Evolutionary conservation across 1,284 basidiomycete species (phyloP).

Genomic region (Irpex sp.): DNA sequence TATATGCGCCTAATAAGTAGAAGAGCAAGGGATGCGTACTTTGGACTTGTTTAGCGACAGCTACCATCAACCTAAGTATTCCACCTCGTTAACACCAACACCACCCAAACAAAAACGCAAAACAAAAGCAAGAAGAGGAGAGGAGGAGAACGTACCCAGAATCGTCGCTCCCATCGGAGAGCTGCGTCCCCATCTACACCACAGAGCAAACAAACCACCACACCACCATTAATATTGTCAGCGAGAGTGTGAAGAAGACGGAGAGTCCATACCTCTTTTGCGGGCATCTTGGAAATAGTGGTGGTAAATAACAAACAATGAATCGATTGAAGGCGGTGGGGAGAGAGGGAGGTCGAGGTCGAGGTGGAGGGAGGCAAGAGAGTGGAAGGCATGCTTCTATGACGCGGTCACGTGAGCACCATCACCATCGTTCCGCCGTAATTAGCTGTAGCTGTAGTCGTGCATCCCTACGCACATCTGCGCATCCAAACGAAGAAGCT

Average conservation of each 20-base stretch:
- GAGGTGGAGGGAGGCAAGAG: not conserved
- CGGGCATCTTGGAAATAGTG: too few relatives aligned
- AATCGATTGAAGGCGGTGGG: not conserved
- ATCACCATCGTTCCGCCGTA: too few relatives aligned
- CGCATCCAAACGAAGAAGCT: too few relatives aligned
- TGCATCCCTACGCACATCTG: not conserved
- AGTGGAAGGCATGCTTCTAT: too few relatives aligned
- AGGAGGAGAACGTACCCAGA: not conserved
- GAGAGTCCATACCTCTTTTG: too few relatives aligned
- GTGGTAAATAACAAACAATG: too few relatives aligned
- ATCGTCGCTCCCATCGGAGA: conserved; percentile 8
- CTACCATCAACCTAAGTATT: conserved; percentile 18
- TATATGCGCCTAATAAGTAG: not conserved
- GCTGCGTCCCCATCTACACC: not conserved
- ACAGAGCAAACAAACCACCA: not conserved
- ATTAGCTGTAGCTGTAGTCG: too few relatives aligned
- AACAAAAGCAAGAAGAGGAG: not conserved
- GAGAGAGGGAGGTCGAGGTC: not conserved
- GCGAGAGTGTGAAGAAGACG: too few relatives aligned
- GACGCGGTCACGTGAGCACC: not conserved
- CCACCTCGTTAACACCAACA: too few relatives aligned
- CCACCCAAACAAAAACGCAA: not conserved
- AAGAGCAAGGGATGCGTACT: conserved; percentile 11
- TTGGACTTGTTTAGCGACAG: conserved; percentile 25
- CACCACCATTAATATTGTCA: too few relatives aligned